phyloP scores from a whole-genome alignment of 2,329 filamentous ascomycete species.

The Atkinsonella hypoxylon region DNA sequence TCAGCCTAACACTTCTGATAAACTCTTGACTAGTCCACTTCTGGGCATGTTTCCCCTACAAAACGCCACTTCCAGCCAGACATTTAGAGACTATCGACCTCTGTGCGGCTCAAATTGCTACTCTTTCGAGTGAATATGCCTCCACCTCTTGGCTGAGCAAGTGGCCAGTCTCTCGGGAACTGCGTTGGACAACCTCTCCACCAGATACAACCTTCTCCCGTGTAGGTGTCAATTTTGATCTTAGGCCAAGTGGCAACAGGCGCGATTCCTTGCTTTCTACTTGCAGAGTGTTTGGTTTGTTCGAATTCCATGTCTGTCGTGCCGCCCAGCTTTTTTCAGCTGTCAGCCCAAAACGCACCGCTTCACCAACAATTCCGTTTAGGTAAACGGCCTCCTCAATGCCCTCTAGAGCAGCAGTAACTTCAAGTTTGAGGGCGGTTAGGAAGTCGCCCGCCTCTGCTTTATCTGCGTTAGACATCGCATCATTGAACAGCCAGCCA shows the following conservation, averaged over 20 bases:
- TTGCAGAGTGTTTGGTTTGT: conserved; percentile 31
- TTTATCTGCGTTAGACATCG: conserved; percentile 36
- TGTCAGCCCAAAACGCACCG: conserved; percentile 46
- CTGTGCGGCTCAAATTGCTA: conserved; percentile 43
- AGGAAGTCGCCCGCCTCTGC: conserved; percentile 52
- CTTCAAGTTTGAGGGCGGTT: conserved; percentile 52
- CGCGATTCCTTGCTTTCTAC: conserved; percentile 32
- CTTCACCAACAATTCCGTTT: conserved; percentile 51
- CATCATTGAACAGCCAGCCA: conserved; percentile 59
- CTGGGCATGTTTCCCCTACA: too few relatives aligned
- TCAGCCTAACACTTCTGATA: too few relatives aligned
- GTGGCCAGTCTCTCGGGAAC: conserved; percentile 60
- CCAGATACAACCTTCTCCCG: conserved; percentile 50
- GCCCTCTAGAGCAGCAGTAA: conserved; percentile 59
- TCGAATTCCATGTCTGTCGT: conserved; percentile 18
- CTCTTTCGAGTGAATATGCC: conserved; percentile 71
- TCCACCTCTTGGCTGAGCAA: conserved; percentile 69
- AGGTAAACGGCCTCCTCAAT: conserved; percentile 57
- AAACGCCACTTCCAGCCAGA: background rate
- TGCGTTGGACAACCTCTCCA: conserved; percentile 60
- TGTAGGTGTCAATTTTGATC: conserved; percentile 39
- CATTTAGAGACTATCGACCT: background rate
- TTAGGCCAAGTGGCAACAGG: conserved; percentile 63
- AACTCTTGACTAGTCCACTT: too few relatives aligned
- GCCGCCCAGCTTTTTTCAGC: conserved; percentile 21